phyloP scores from a whole-genome alignment of 805 yeast species.

The Myxozyma melibiosi region DNA sequence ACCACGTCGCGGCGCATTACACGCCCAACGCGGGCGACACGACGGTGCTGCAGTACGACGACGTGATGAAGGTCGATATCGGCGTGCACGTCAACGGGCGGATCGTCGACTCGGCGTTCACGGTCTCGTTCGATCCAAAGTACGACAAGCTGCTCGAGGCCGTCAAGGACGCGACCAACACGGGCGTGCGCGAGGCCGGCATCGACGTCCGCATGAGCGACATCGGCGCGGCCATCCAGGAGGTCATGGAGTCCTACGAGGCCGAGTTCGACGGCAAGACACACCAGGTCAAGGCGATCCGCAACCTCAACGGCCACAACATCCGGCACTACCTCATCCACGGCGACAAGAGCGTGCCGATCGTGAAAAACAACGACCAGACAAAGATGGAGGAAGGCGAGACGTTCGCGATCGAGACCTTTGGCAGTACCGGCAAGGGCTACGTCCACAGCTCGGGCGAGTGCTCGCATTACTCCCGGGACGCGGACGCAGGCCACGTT shows the following conservation, averaged over 20 bases:
- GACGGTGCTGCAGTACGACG: constrained; percentile 76
- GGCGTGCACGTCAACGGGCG: constrained; percentile 96
- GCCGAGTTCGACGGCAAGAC: constrained; percentile 85
- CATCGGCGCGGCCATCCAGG: constrained; percentile 94
- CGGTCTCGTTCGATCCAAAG: constrained; percentile 80
- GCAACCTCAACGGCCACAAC: constrained; percentile 93
- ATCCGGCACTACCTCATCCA: constrained; percentile 84
- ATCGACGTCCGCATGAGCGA: constrained; percentile 94
- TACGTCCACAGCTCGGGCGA: constrained; percentile 86
- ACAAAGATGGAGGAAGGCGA: constrained; percentile 99
- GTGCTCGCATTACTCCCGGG: constrained; percentile 87
- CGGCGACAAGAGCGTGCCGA: constrained; percentile 95
- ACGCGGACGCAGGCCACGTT: constrained; percentile 51
- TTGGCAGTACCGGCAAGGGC: constrained; percentile 96
- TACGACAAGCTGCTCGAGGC: constrained; percentile 82
- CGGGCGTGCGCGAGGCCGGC: constrained; percentile 91
- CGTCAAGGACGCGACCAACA: constrained; percentile 88
- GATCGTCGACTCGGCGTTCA: constrained; percentile 93
- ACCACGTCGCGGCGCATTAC: constrained; percentile 96
- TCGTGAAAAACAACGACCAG: constrained; percentile 87
- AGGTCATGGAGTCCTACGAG: constrained; percentile 96
- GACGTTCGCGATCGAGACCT: constrained; percentile 96
- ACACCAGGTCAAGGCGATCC: constrained; percentile 82
- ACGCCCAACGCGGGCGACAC: constrained; percentile 96
- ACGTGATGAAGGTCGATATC: constrained; percentile 94